These are phyloP conservation scores for Neurospora tetraspora DNA, from an alignment of 495 filamentous ascomycete genomes.

Conservation along the genomic window DNA sequence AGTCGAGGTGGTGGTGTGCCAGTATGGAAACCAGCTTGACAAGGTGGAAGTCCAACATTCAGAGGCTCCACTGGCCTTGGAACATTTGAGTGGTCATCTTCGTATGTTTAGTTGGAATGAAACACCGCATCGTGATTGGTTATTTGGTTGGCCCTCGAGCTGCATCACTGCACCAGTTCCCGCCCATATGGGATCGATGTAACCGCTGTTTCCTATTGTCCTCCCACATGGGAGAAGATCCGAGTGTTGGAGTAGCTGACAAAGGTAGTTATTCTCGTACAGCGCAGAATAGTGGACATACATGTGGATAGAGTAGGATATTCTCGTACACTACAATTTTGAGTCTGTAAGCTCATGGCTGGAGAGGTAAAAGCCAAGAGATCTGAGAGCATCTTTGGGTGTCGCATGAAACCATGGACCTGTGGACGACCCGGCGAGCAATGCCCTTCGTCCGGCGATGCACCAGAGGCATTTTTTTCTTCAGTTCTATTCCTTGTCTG, in stretches of 20 bases:
- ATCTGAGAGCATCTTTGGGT: not conserved
- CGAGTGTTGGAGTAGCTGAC: not conserved
- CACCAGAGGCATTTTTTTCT: not conserved
- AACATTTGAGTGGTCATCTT: not conserved
- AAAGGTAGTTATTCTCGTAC: not conserved
- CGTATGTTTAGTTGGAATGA: conserved; percentile 3
- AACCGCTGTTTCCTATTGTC: not conserved
- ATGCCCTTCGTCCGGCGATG: not conserved
- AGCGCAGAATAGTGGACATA: not conserved
- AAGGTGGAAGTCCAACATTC: not conserved
- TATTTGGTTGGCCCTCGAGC: not conserved
- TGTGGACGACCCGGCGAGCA: not conserved
- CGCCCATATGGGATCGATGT: not conserved
- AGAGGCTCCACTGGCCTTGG: not conserved
- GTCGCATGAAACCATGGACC: not conserved
- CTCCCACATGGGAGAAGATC: not conserved
- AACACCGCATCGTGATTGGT: not conserved
- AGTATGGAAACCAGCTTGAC: not conserved
- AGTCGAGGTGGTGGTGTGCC: not conserved
- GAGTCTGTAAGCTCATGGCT: not conserved
- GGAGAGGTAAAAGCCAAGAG: not conserved
- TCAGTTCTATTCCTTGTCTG: not conserved
- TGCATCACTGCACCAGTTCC: not conserved
- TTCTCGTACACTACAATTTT: not conserved
- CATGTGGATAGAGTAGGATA: not conserved